phyloP scores from a whole-genome alignment of 202 grass and related monocot species.

The Dendrocalamus latiflorus region DNA sequence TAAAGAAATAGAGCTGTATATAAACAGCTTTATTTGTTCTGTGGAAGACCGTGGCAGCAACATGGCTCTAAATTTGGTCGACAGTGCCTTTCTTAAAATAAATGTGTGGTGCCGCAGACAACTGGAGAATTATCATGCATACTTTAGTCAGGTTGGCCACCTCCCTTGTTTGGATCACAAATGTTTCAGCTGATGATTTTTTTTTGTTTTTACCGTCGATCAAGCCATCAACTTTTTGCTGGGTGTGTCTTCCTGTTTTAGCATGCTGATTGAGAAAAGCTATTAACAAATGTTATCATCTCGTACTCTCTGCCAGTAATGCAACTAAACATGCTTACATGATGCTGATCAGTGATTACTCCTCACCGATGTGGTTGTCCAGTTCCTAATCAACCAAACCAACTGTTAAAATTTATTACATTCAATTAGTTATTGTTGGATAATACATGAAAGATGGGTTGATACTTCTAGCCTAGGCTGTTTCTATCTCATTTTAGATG shows the following conservation, averaged over 20 bases:
- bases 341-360: neutral
- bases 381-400: neutral
- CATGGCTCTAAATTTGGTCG: conserved; percentile 61
- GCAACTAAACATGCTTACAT: neutral
- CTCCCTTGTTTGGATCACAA: conserved; percentile 7
- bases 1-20: too few relatives aligned
- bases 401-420: conserved; percentile 2
- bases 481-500: conserved; percentile 4
- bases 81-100: conserved; percentile 61
- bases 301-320: neutral
- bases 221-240: neutral
- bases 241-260: neutral
- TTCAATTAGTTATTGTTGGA: neutral
- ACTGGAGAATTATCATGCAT: conserved; percentile 72
- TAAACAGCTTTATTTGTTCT: too few relatives aligned
- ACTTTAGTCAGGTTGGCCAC: conserved; percentile 69
- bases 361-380: neutral
- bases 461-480: neutral
- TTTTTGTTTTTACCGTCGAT: neutral
- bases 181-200: neutral
- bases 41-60: too few relatives aligned
- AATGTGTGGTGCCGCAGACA: conserved; percentile 55
- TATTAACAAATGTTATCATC: neutral
- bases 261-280: neutral
- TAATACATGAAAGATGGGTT: conserved; percentile 3